phyloP scores from a whole-genome alignment of 2,329 filamentous ascomycete species.

The Leptographium procerum region DNA sequence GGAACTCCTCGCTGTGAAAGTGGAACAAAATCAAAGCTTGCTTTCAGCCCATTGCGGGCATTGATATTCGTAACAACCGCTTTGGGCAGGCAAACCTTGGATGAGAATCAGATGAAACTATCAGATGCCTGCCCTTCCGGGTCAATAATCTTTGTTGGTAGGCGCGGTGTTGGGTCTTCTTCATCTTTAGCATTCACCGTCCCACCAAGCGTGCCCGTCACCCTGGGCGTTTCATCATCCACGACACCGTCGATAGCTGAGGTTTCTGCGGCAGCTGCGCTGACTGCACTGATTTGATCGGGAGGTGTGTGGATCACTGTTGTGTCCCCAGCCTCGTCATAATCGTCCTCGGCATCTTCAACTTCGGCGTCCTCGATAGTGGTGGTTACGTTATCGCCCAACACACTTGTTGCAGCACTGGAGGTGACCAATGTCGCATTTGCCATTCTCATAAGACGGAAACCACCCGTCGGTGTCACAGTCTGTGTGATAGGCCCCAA shows the following conservation, averaged over 20 bases:
- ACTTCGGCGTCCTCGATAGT: not conserved
- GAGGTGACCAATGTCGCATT: not conserved
- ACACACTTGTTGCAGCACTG: not conserved
- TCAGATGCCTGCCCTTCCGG: not conserved
- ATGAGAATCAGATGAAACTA: not conserved
- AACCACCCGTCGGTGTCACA: conserved; percentile 36
- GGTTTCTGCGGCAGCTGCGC: not conserved
- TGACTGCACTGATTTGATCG: conserved; percentile 3
- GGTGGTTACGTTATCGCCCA: not conserved
- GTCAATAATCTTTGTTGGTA: not conserved
- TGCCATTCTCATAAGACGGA: conserved; percentile 7
- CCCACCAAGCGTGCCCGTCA: not conserved
- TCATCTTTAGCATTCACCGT: not conserved
- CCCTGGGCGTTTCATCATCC: not conserved
- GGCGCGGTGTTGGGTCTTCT: not conserved
- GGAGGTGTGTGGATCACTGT: conserved; percentile 18
- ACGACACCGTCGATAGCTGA: not conserved
- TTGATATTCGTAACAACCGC: not conserved
- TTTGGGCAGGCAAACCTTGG: not conserved
- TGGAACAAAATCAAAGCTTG: not conserved
- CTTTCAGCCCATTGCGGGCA: not conserved
- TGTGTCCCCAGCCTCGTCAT: conserved; percentile 13
- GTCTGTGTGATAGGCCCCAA: conserved; percentile 39
- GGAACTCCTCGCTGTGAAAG: conserved; percentile 2
- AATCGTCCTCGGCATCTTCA: conserved; percentile 5